Evolutionary conservation across 345 rosid species (phyloP).

Genomic region (Brassica juncea): DNA sequence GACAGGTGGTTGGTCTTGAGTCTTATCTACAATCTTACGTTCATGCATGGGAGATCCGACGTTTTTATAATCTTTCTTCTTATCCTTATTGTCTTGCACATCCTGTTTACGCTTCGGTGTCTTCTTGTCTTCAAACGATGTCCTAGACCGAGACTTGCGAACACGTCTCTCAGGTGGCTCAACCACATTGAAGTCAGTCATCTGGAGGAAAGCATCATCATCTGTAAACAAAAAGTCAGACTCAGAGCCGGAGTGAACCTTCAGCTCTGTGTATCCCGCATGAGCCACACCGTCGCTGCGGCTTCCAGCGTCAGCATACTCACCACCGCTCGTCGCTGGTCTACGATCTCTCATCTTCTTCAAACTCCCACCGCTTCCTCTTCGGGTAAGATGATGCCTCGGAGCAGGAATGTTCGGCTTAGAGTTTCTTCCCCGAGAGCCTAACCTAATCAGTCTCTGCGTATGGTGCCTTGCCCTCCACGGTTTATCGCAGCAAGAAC

Average conservation of each 20-base stretch:
- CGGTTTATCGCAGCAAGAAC: slow-evolving; percentile 69
- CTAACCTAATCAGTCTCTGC: slow-evolving; percentile 44
- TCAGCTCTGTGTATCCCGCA: slow-evolving; percentile 55
- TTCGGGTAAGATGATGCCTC: slow-evolving; percentile 32
- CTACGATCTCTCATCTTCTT: slow-evolving; percentile 45
- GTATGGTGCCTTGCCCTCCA: slow-evolving; percentile 49
- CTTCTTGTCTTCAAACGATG: slow-evolving; percentile 25
- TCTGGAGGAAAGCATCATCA: slow-evolving; percentile 42
- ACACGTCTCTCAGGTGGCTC: slow-evolving; percentile 35
- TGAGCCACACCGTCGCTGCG: slow-evolving; percentile 51
- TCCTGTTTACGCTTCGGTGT: slow-evolving; percentile 13
- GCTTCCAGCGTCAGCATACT: slow-evolving; percentile 32
- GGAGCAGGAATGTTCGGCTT: slow-evolving; percentile 46
- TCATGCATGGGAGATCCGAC: slow-evolving; percentile 27
- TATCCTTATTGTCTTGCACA: slow-evolving; percentile 19
- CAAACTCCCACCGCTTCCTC: slow-evolving; percentile 37
- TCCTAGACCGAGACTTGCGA: slow-evolving; percentile 29
- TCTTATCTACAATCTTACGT: slow-evolving; percentile 44
- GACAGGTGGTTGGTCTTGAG: slow-evolving; percentile 8
- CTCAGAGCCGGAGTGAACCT: slow-evolving; percentile 54
- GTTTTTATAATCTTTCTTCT: slow-evolving; percentile 31
- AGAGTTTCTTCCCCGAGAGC: slow-evolving; percentile 32
- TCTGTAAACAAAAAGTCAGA: slow-evolving; percentile 58
- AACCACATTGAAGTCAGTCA: slow-evolving; percentile 31
- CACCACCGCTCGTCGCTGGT: slow-evolving; percentile 30